A percentile compares a stretch with the other conserved stretches of the same genome.
Evolutionary conservation across 768 basidiomycete species (phyloP).

Genomic region (Tephrocybe sp.): DNA sequence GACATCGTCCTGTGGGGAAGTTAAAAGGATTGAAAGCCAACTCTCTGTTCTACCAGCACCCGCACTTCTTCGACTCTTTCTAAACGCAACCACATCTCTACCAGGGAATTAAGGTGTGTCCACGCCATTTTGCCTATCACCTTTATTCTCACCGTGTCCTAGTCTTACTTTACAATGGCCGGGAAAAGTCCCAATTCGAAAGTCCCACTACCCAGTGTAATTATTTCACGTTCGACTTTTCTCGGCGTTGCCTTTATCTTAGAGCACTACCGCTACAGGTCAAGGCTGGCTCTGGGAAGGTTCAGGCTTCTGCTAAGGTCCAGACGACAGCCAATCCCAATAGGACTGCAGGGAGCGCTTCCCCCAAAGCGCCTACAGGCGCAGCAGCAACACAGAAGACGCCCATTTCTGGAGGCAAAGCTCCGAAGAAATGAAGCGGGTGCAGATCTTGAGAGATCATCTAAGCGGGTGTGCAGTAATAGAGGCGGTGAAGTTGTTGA

Average conservation of each 20-base stretch:
- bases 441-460: not conserved
- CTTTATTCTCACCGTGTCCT: not conserved
- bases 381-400: conserved; percentile 6
- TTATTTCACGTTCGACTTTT: not conserved
- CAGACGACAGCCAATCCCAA: conserved; percentile 5
- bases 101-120: not conserved
- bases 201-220: conserved; percentile 8
- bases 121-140: not conserved
- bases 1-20: not conserved
- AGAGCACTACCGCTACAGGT: not conserved
- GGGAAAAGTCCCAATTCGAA: conserved; percentile 9
- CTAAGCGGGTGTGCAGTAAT: too few relatives aligned
- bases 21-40: conserved; percentile 4
- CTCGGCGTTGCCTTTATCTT: not conserved
- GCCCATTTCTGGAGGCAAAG: conserved; percentile 6
- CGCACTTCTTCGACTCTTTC: not conserved
- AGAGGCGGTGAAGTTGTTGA: too few relatives aligned
- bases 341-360: conserved; percentile 5
- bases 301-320: not conserved
- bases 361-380: conserved; percentile 7
- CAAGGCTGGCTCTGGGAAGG: conserved; percentile 10
- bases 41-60: not conserved
- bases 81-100: not conserved
- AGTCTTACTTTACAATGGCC: conserved; percentile 4
- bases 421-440: conserved; percentile 6